Conservation (phyloP, 139 green algal species). For the Pleodorina starrii region DNA sequence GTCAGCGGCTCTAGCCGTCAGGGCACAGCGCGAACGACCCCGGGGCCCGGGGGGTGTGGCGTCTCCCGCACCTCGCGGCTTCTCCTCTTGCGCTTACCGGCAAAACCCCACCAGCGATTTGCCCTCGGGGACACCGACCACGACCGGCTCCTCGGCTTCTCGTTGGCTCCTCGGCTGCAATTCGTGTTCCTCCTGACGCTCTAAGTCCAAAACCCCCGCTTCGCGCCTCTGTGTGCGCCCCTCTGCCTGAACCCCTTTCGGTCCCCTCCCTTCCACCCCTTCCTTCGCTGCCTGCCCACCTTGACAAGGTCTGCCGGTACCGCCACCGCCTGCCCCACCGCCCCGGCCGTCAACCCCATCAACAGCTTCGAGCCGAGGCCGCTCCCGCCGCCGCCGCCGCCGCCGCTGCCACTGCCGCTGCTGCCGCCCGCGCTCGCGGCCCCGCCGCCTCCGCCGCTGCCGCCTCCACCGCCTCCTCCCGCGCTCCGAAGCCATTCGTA, state of each 20-base stretch:
- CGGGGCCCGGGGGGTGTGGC: too few species aligned
- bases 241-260: background rate
- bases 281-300: constrained; percentile 50
- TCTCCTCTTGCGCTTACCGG: too few species aligned
- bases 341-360: constrained; percentile 68
- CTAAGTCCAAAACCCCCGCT: too few species aligned
- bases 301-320: constrained; percentile 82
- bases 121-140: too few species aligned
- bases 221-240: too few species aligned
- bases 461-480: background rate
- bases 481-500: constrained; percentile 70
- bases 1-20: too few species aligned
- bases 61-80: too few species aligned
- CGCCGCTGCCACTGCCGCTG: background rate
- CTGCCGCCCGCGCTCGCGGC: background rate
- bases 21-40: too few species aligned
- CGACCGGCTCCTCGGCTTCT: too few species aligned
- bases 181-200: too few species aligned
- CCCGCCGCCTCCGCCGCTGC: background rate
- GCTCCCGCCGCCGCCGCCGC: background rate
- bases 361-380: constrained; percentile 40
- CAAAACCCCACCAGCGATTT: too few species aligned
- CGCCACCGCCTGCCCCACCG: constrained; percentile 74
- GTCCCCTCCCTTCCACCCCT: background rate
- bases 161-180: too few species aligned